Evolutionary conservation across 2,329 filamentous ascomycete genomes (phyloP).

Genomic region (Scopulariopsis brevicaulis): DNA sequence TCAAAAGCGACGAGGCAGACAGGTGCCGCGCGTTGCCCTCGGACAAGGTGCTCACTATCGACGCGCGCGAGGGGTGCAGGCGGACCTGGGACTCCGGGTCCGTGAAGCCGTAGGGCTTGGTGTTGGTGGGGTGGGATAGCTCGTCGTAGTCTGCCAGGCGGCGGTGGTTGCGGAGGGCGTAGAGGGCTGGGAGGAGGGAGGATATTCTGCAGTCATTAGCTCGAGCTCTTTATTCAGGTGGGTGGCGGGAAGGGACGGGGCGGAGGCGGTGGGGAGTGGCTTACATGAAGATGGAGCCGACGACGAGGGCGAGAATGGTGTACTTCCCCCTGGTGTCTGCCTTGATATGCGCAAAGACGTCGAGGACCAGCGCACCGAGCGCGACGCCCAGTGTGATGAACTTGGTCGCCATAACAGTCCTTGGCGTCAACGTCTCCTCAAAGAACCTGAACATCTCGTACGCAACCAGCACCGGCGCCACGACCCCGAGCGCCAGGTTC

Average conservation of each 20-base stretch:
- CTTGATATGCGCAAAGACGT: constrained; percentile 37
- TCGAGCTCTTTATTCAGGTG: background rate
- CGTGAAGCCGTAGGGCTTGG: constrained; percentile 34
- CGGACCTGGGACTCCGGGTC: constrained; percentile 10
- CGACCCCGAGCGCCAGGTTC: constrained; percentile 36
- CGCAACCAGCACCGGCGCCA: constrained; percentile 33
- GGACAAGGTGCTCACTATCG: background rate
- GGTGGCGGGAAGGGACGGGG: background rate
- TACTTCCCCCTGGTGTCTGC: constrained; percentile 29
- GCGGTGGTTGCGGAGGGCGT: constrained; percentile 34
- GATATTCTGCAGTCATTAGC: constrained; percentile 21
- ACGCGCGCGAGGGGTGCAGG: background rate
- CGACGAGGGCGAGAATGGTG: constrained; percentile 32
- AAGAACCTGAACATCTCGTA: constrained; percentile 33
- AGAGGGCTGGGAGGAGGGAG: constrained; percentile 29
- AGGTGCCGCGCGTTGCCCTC: background rate
- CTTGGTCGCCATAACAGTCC: constrained; percentile 39
- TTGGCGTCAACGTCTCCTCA: constrained; percentile 39
- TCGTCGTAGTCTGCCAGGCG: constrained; percentile 36
- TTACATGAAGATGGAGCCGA: constrained; percentile 38
- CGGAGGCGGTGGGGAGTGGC: constrained; percentile 9
- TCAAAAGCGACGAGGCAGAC: constrained; percentile 1
- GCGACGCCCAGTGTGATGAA: constrained; percentile 36
- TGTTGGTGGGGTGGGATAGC: constrained; percentile 35
- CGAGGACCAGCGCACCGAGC: constrained; percentile 33